Percentiles rank a stretch among this genome's conserved stretches.
These are phyloP conservation scores for Punctularia strigosozonata DNA, from an alignment of 768 basidiomycete genomes.

Conservation along the genomic window DNA sequence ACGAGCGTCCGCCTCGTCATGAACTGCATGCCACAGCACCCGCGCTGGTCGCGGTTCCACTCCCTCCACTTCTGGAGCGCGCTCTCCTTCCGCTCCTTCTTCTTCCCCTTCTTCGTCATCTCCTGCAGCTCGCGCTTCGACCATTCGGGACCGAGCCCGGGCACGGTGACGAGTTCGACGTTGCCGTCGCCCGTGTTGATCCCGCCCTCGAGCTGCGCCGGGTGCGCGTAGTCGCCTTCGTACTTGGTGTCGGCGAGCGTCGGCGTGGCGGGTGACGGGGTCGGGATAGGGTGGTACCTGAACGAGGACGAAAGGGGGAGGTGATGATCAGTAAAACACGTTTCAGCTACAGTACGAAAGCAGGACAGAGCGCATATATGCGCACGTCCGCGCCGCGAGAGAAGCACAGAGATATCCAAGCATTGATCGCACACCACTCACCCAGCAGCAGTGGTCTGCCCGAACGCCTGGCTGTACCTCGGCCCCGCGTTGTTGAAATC, in stretches of 20 bases:
- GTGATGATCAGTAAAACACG: slow-evolving; percentile 9
- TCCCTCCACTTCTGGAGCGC: slow-evolving; percentile 52
- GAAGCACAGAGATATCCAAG: no score
- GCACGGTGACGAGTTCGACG: slow-evolving; percentile 87
- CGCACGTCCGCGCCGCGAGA: no score
- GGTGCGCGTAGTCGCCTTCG: slow-evolving; percentile 2
- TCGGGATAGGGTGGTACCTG: no score
- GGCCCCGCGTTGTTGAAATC: slow-evolving; percentile 87
- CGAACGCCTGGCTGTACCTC: slow-evolving; percentile 57
- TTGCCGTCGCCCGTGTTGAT: slow-evolving; percentile 12
- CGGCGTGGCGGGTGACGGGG: no score
- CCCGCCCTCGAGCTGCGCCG: slow-evolving; percentile 26
- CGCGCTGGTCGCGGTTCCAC: slow-evolving; percentile 72
- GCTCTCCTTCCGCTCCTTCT: slow-evolving; percentile 45
- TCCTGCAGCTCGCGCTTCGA: slow-evolving; percentile 61
- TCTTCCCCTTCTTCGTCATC: slow-evolving; percentile 62
- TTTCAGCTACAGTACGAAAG: no score
- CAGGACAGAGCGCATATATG: no score
- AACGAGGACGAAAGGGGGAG: no score
- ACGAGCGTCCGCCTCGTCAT: slow-evolving; percentile 63
- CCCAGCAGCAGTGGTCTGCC: slow-evolving; percentile 16
- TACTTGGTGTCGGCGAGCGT: no score
- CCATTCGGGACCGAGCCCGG: slow-evolving; percentile 89
- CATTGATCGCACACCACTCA: slow-evolving; percentile 28
- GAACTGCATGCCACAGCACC: slow-evolving; percentile 71